phyloP scores from a whole-genome alignment of 345 rosid genomes.

The Capsella bursapastoris region DNA sequence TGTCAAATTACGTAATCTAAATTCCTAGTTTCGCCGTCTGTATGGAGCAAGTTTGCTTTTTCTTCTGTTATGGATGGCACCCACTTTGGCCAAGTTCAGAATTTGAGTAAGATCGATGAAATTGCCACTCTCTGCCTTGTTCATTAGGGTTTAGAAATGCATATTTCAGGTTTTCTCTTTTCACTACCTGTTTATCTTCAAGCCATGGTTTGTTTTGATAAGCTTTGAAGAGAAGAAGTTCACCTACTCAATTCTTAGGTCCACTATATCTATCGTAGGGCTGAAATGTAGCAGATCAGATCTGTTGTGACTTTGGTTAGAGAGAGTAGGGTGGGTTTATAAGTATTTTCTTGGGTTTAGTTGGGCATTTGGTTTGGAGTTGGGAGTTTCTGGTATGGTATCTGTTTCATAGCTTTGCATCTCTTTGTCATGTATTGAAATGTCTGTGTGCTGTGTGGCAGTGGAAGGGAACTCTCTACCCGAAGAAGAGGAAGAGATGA shows the following conservation, averaged over 20 bases:
- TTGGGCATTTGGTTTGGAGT: not conserved
- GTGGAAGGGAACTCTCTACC: slow-evolving; percentile 46
- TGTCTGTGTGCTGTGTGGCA: slow-evolving; percentile 29
- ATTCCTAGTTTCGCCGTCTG: not conserved
- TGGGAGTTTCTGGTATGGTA: not conserved
- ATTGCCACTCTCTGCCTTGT: not conserved
- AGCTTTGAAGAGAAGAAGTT: not conserved
- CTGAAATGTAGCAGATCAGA: slow-evolving; percentile 4
- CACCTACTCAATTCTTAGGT: not conserved
- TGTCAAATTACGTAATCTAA: not conserved
- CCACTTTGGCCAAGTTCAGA: not conserved
- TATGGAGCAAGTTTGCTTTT: not conserved
- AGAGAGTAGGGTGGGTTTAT: not conserved
- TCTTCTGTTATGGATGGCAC: not conserved
- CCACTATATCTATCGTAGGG: not conserved
- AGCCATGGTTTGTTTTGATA: not conserved
- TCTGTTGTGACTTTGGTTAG: not conserved
- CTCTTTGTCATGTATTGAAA: not conserved
- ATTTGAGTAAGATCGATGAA: not conserved
- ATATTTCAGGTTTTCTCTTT: not conserved
- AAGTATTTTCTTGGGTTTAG: not conserved
- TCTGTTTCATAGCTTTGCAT: slow-evolving; percentile 3
- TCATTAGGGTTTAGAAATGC: slow-evolving; percentile 4
- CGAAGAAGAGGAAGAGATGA: slow-evolving; percentile 39
- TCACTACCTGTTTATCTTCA: not conserved